phyloP scores from a whole-genome alignment of 495 filamentous ascomycete species.

The Cercophora sp. region DNA sequence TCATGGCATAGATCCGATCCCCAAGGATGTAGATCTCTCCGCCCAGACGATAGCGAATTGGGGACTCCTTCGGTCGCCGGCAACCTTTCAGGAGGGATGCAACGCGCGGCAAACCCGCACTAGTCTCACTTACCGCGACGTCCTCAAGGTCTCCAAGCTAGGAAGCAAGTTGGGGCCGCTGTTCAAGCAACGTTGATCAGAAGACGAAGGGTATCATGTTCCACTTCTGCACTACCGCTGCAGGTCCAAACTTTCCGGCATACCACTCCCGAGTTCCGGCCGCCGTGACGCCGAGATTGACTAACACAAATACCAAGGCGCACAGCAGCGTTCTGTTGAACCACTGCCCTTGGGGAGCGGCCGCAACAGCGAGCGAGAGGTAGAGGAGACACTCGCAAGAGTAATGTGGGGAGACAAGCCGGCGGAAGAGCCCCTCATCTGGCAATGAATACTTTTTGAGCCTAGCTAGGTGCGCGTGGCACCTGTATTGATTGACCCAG shows the following conservation, averaged over 20 bases:
- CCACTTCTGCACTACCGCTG: conserved; percentile 63
- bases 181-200: conserved; percentile 41
- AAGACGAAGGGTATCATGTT: conserved; percentile 81
- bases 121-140: conserved; percentile 92
- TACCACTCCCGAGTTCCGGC: conserved; percentile 77
- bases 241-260: conserved; percentile 66
- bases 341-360: conserved; percentile 57
- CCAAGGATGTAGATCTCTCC: conserved; percentile 57
- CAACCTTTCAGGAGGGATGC: conserved; percentile 52
- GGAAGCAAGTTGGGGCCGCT: conserved; percentile 63
- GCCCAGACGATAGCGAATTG: conserved; percentile 74
- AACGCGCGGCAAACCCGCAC: conserved; percentile 64
- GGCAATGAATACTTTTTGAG: conserved; percentile 85
- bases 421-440: conserved; percentile 57
- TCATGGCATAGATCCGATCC: conserved; percentile 68
- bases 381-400: conserved; percentile 84
- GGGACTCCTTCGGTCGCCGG: conserved; percentile 62
- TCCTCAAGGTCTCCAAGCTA: conserved; percentile 77
- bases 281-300: conserved; percentile 83
- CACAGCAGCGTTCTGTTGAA: conserved; percentile 72
- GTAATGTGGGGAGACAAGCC: conserved; percentile 84
- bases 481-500: conserved; percentile 74
- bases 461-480: conserved; percentile 73
- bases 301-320: conserved; percentile 65
- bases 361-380: conserved; percentile 66